Percentiles rank a stretch among this genome's conserved stretches.
Conservation (phyloP, 2,329 filamentous ascomycete species). For the Botryotinia narcissicola region DNA sequence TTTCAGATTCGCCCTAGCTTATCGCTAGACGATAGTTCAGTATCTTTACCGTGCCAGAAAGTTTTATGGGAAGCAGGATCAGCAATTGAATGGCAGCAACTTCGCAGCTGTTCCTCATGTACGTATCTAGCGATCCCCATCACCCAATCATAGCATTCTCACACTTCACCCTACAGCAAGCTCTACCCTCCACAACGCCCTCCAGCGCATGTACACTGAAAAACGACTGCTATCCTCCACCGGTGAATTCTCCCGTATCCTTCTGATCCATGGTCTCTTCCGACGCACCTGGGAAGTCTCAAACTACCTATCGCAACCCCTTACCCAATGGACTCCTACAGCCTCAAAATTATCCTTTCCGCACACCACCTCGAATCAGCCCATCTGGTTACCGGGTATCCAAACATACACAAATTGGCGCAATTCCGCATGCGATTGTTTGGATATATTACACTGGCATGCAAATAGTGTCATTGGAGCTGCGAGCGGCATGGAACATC, state of each 20-base stretch:
- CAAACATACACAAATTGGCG: slow-evolving; percentile 46
- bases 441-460: slow-evolving; percentile 46
- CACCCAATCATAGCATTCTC: neutral
- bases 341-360: neutral
- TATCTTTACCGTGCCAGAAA: neutral
- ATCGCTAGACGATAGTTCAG: neutral
- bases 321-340: slow-evolving; percentile 2
- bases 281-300: slow-evolving; percentile 50
- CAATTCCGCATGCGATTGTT: slow-evolving; percentile 44
- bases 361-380: too few species aligned
- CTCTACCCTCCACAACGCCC: slow-evolving; percentile 43
- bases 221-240: slow-evolving; percentile 45
- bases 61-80: neutral
- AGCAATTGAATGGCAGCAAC: slow-evolving; percentile 1
- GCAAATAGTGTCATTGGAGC: slow-evolving; percentile 43
- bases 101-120: slow-evolving; percentile 6
- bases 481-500: slow-evolving; percentile 44
- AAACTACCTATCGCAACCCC: slow-evolving; percentile 37
- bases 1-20: neutral
- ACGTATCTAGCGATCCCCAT: neutral
- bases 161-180: slow-evolving; percentile 23
- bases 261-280: slow-evolving; percentile 51
- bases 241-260: slow-evolving; percentile 49
- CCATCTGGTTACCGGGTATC: neutral
- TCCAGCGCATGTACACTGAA: slow-evolving; percentile 49